phyloP scores from a whole-genome alignment of 2,329 filamentous ascomycete species.

The Diaporthe sp. region DNA sequence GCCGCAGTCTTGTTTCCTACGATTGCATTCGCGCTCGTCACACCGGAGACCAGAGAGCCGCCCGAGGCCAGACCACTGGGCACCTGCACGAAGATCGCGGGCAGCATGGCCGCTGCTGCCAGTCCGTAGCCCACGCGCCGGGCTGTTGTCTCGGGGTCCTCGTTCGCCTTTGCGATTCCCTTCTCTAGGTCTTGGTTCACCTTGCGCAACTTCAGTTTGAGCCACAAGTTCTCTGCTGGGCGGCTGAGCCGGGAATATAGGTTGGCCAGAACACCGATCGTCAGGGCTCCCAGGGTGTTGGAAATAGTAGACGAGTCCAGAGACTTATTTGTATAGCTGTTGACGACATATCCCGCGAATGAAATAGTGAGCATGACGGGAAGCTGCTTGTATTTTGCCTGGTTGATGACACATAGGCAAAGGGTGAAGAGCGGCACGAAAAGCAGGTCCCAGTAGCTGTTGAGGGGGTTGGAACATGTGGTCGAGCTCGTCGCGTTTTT shows the following conservation, averaged over 20 bases:
- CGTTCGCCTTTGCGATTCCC: constrained; percentile 49
- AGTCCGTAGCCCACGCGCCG: constrained; percentile 78
- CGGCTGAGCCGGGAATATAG: constrained; percentile 79
- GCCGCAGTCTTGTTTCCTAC: constrained; percentile 58
- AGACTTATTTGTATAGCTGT: constrained; percentile 79
- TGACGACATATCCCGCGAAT: constrained; percentile 80
- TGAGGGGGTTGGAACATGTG: constrained; percentile 59
- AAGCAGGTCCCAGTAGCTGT: constrained; percentile 64
- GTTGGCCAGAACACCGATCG: constrained; percentile 84
- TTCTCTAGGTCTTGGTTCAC: constrained; percentile 46
- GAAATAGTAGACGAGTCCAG: constrained; percentile 79
- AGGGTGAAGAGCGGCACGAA: constrained; percentile 79
- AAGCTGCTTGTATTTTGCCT: constrained; percentile 83
- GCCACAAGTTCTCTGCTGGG: constrained; percentile 67
- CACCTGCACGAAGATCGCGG: constrained; percentile 84
- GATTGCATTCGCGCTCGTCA: constrained; percentile 69
- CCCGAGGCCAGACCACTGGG: constrained; percentile 73
- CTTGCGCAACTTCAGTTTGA: constrained; percentile 59
- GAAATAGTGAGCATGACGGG: constrained; percentile 84
- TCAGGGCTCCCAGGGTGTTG: constrained; percentile 82
- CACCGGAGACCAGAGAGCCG: constrained; percentile 70
- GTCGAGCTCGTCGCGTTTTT: constrained; percentile 63
- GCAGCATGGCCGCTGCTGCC: constrained; percentile 87
- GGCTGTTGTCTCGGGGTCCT: constrained; percentile 44
- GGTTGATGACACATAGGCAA: constrained; percentile 73